phyloP scores from a whole-genome alignment of 345 rosid species.

The Brassica incana region DNA sequence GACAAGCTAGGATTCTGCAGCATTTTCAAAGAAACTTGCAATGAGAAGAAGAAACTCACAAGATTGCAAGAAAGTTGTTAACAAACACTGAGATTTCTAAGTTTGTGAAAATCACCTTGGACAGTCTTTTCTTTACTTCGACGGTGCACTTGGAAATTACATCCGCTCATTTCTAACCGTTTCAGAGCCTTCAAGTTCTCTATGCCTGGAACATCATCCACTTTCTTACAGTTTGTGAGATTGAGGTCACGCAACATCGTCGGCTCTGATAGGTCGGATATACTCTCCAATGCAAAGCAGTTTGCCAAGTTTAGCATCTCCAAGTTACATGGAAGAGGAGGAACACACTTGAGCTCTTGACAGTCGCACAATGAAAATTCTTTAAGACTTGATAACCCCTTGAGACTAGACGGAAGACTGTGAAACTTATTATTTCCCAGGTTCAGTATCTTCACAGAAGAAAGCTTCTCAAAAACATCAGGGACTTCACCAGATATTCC shows the following conservation, averaged over 20 bases:
- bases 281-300: slow-evolving; percentile 30
- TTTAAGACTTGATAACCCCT: slow-evolving; percentile 21
- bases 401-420: slow-evolving; percentile 26
- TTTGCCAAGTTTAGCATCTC: slow-evolving; percentile 29
- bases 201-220: slow-evolving; percentile 31
- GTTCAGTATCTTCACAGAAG: slow-evolving; percentile 4
- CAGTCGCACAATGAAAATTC: slow-evolving; percentile 32
- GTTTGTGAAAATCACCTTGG: slow-evolving; percentile 10
- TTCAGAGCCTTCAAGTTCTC: slow-evolving; percentile 8
- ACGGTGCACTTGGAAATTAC: background rate
- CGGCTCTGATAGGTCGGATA: slow-evolving; percentile 23
- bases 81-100: background rate
- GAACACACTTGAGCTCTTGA: slow-evolving; percentile 36
- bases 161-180: slow-evolving; percentile 26
- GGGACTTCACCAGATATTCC: slow-evolving; percentile 28
- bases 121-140: slow-evolving; percentile 26
- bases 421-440: slow-evolving; percentile 31
- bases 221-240: slow-evolving; percentile 30
- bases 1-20: slow-evolving; percentile 53
- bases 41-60: background rate
- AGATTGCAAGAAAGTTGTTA: slow-evolving; percentile 1
- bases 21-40: slow-evolving; percentile 50
- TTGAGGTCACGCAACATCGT: background rate
- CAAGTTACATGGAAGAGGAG: slow-evolving; percentile 26
- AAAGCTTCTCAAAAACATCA: slow-evolving; percentile 25